A percentile compares a stretch with the other conserved stretches of the same genome.
phyloP scores from a whole-genome alignment of 139 green algal genomes.

The Mychonastes homosphaera region DNA sequence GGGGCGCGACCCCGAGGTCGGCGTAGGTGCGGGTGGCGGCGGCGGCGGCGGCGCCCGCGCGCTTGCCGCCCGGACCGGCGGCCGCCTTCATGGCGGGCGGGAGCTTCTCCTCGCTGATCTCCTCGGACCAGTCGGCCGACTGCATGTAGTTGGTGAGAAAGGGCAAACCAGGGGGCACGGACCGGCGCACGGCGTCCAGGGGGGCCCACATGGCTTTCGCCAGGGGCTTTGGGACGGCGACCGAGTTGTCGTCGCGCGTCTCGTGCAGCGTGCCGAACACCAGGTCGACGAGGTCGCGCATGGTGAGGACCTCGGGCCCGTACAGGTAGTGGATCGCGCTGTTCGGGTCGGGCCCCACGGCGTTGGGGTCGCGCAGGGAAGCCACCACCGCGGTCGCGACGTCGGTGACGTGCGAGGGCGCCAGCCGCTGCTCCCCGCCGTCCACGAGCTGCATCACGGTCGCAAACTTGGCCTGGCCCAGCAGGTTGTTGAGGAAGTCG shows the following conservation, averaged over 20 bases:
- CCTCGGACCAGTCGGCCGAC: slow-evolving; percentile 53
- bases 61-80: no score
- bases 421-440: slow-evolving; percentile 36
- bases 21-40: slow-evolving; percentile 33
- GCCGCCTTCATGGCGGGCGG: slow-evolving; percentile 4
- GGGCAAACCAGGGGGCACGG: not conserved
- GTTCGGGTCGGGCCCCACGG: no score
- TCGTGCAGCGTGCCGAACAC: slow-evolving; percentile 31
- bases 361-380: slow-evolving; percentile 41
- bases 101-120: slow-evolving; percentile 40
- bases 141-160: slow-evolving; percentile 32
- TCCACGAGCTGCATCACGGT: slow-evolving; percentile 63
- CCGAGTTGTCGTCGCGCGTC: slow-evolving; percentile 29
- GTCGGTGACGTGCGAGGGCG: slow-evolving; percentile 45
- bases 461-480: slow-evolving; percentile 33
- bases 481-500: slow-evolving; percentile 75
- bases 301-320: slow-evolving; percentile 69
- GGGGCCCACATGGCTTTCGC: slow-evolving; percentile 24
- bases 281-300: slow-evolving; percentile 33
- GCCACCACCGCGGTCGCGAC: slow-evolving; percentile 29
- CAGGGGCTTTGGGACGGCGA: slow-evolving; percentile 26
- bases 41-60: not conserved
- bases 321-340: slow-evolving; percentile 76
- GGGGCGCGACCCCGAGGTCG: slow-evolving; percentile 49
- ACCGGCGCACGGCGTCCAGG: slow-evolving; percentile 16